These are phyloP conservation scores for Teratosphaeria viscida DNA, from an alignment of 2,329 filamentous ascomycete genomes.

Conservation along the genomic window DNA sequence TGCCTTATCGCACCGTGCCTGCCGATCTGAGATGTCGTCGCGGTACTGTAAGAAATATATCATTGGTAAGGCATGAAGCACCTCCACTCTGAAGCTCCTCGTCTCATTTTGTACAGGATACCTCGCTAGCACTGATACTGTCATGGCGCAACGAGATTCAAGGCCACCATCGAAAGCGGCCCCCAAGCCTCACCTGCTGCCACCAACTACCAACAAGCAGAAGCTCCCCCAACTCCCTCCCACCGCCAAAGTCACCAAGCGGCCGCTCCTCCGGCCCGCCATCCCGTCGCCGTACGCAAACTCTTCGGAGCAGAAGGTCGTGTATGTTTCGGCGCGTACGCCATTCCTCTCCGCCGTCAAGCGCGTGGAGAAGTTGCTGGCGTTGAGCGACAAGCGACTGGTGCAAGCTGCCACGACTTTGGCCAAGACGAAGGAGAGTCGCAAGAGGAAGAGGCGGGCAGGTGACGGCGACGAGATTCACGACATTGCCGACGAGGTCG, in stretches of 20 bases:
- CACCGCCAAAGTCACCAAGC: slow-evolving; percentile 43
- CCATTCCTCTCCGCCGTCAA: slow-evolving; percentile 59
- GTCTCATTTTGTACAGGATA: no score
- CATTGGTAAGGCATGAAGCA: not conserved
- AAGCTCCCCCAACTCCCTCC: not conserved
- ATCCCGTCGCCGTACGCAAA: slow-evolving; percentile 45
- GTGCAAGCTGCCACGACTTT: slow-evolving; percentile 30
- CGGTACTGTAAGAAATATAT: no score
- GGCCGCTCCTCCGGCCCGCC: slow-evolving; percentile 48
- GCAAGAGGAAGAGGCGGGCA: slow-evolving; percentile 1
- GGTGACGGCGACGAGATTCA: slow-evolving; percentile 17
- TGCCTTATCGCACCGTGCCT: not conserved
- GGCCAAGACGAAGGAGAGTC: slow-evolving; percentile 14
- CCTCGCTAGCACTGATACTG: no score
- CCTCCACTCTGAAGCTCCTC: no score
- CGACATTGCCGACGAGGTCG: slow-evolving; percentile 29
- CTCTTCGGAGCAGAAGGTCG: slow-evolving; percentile 40
- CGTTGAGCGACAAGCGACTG: slow-evolving; percentile 43
- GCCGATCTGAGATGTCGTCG: not conserved
- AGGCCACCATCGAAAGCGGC: not conserved
- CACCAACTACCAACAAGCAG: not conserved
- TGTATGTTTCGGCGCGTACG: slow-evolving; percentile 56
- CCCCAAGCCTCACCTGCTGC: not conserved
- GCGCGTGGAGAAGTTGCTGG: slow-evolving; percentile 54
- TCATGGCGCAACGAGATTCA: not conserved